These are phyloP conservation scores for Chlorophyllum brunneum DNA, from an alignment of 768 basidiomycete species.

Conservation along the genomic window DNA sequence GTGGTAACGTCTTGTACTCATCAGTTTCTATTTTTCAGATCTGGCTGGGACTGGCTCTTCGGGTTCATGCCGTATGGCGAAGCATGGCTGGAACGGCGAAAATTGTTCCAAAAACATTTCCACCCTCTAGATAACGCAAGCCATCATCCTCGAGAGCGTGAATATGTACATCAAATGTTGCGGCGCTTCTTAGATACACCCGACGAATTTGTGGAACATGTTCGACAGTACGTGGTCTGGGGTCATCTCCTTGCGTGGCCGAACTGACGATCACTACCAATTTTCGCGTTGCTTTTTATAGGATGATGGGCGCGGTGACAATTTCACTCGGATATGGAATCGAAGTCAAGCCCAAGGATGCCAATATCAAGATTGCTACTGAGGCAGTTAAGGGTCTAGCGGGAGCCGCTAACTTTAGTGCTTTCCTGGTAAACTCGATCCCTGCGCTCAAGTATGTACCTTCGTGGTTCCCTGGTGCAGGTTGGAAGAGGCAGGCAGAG, in stretches of 20 bases:
- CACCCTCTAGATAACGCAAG: constrained; percentile 33
- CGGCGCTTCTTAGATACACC: constrained; percentile 35
- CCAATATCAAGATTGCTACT: constrained; percentile 28
- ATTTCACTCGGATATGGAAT: constrained; percentile 32
- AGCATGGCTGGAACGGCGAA: constrained; percentile 17
- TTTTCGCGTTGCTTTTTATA: constrained; percentile 13
- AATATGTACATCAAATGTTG: constrained; percentile 39
- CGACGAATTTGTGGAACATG: constrained; percentile 38
- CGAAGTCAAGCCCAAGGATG: constrained; percentile 25
- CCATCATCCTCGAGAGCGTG: constrained; percentile 43
- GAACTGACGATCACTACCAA: not conserved
- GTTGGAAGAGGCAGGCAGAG: constrained; percentile 32
- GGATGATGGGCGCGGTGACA: constrained; percentile 31
- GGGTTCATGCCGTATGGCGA: constrained; percentile 19
- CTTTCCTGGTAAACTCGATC: constrained; percentile 33
- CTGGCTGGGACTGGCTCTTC: constrained; percentile 17
- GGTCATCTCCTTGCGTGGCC: not conserved
- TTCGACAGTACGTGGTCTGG: constrained; percentile 36
- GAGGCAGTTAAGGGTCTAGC: constrained; percentile 24
- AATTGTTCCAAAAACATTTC: constrained; percentile 46
- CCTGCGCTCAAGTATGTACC: constrained; percentile 33
- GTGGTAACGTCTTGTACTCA: not conserved
- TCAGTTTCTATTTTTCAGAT: not conserved
- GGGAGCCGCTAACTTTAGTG: constrained; percentile 26
- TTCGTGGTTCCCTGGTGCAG: constrained; percentile 33